Evolutionary conservation across 176 grass and related monocot species (phyloP), one percentile per base, ranked within the genome.

Genomic region (Musa acuminata): DNA sequence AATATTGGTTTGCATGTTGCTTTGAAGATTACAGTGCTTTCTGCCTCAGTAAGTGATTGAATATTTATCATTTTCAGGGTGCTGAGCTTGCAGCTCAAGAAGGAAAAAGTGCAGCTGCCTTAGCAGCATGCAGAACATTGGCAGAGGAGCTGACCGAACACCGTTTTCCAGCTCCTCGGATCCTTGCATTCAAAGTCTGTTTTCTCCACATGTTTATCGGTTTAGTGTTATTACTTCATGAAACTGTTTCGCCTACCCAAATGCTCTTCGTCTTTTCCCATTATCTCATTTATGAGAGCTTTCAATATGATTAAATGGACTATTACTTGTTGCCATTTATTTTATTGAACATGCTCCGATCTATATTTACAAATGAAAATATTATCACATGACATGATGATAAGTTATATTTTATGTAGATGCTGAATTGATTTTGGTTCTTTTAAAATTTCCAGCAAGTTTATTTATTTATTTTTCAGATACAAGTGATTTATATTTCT

Each of bases 181-280:
- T 99, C 82, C 90, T 99, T 79, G 84, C 95, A 65, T 94, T 99
- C 81, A 94, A 93, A 87, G 95, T 99, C 51, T 75, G 84, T 85
- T 87, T 84, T 13, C 29, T 51, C 20, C 13, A 16, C 74, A 64
- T 75, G 57, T 49, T 62, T 53, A 14, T 64, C 67, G 9, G 49
- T 71, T 71, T 82, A 72, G 0, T 52, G 21, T 80, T 19, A 49
- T 70, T 12, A 59, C 73, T 77, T 50, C 9, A 62, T 26, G 13
- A 1, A 13, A 17, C 51, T 55, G 66, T 72, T 35, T 75, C 22
- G 14, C 26, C 22, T 22, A 65, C 22, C 51, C 49, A 29, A 63
- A 49, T 50, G 16, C 9, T 4, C 2, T 17, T 17, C 27, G 3
- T 55, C 1, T 16, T 17, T 16, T 73, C 17, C 52, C 8, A 13